Conservation (phyloP, 2,329 filamentous ascomycete genomes). For the Colletotrichum eremochloae region DNA sequence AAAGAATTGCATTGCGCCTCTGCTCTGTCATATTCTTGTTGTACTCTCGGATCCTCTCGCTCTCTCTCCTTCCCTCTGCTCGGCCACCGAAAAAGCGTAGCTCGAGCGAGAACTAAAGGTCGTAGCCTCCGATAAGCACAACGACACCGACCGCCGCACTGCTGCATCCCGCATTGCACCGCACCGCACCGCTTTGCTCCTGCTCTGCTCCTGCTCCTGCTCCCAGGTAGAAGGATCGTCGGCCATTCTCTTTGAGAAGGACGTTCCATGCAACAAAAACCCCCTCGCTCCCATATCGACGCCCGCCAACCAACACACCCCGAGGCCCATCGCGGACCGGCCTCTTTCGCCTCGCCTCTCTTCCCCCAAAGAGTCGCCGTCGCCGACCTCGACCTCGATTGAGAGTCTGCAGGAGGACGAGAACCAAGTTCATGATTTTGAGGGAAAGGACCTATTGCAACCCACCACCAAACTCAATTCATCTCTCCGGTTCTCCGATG, state of each 20-base stretch:
- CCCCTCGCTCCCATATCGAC: slow-evolving; percentile 33
- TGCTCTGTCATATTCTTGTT: slow-evolving; percentile 19
- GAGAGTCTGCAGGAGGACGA: slow-evolving; percentile 8
- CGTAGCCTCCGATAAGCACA: slow-evolving; percentile 38
- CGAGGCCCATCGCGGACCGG: slow-evolving; percentile 37
- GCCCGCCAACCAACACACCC: slow-evolving; percentile 2
- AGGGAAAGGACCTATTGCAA: slow-evolving; percentile 2
- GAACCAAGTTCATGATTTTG: neutral
- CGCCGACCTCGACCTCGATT: slow-evolving; percentile 5
- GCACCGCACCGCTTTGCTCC: slow-evolving; percentile 19
- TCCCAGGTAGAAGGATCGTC: slow-evolving; percentile 11
- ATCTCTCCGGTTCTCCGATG: slow-evolving; percentile 17
- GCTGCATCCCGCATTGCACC: slow-evolving; percentile 34
- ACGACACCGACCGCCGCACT: slow-evolving; percentile 34
- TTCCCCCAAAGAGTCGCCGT: slow-evolving; percentile 21
- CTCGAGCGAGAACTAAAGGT: slow-evolving; percentile 38
- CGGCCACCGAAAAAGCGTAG: slow-evolving; percentile 41
- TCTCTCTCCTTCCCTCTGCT: slow-evolving; percentile 25
- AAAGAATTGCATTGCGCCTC: slow-evolving; percentile 13
- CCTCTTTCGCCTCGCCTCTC: slow-evolving; percentile 27
- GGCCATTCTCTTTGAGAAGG: slow-evolving; percentile 10
- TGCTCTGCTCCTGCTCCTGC: slow-evolving; percentile 23
- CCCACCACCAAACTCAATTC: neutral
- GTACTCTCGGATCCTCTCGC: slow-evolving; percentile 38
- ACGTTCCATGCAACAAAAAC: slow-evolving; percentile 40